Conservation (phyloP, 129 eudicot genomes). For the Flaveria ramosissima region DNA sequence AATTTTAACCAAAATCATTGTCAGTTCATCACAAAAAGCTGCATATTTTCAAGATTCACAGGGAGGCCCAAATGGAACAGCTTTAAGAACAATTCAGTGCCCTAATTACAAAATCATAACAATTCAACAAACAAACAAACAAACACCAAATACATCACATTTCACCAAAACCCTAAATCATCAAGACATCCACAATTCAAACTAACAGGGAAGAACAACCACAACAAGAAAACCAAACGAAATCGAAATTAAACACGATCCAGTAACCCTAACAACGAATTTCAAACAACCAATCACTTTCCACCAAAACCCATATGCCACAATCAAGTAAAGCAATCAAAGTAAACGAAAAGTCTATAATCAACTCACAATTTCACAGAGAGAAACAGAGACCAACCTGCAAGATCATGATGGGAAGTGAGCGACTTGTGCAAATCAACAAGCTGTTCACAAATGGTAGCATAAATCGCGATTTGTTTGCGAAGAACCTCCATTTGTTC, state of each 20-base stretch:
- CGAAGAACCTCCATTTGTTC: conserved; percentile 93
- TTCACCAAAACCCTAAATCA: conserved; percentile 18
- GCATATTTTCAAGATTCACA: no score
- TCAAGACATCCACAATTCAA: neutral
- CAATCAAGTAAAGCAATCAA: neutral
- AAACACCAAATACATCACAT: neutral
- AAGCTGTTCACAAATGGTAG: conserved; percentile 90
- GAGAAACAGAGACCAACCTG: conserved; percentile 46
- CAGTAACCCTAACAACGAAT: neutral
- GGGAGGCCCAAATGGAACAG: neutral
- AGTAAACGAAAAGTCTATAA: neutral
- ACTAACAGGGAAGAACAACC: neutral
- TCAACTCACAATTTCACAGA: conserved; percentile 5
- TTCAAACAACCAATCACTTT: neutral
- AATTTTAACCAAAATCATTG: conserved; percentile 10
- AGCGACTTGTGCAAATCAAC: conserved; percentile 93
- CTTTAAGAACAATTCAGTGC: neutral
- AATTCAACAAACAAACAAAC: neutral
- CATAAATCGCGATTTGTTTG: conserved; percentile 92
- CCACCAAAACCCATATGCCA: neutral
- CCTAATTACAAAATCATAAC: conserved; percentile 3
- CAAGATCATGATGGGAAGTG: conserved; percentile 85
- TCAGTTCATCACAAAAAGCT: conserved; percentile 23
- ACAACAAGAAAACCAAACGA: neutral
- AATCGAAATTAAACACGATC: neutral